A percentile compares a stretch with the other conserved stretches of the same genome.
Evolutionary conservation across 192 early-diverging fungal species (phyloP).

Genomic region (Podila epicladia): DNA sequence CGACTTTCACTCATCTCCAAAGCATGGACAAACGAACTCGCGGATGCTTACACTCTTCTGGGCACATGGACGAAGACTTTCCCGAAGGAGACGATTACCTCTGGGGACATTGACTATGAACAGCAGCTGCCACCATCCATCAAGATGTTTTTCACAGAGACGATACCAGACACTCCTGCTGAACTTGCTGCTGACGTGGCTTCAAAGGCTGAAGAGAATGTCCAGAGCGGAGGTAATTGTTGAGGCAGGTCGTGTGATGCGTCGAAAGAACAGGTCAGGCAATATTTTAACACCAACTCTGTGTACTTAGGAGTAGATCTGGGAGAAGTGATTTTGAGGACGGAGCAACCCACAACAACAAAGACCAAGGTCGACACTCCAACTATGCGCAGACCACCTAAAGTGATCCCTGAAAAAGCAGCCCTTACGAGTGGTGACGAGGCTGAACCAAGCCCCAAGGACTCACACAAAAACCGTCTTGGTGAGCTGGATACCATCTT

Average conservation of each 20-base stretch:
- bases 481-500: slow-evolving; percentile 17
- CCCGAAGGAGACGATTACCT: slow-evolving; percentile 5
- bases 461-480: neutral
- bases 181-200: neutral
- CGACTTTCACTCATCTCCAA: slow-evolving; percentile 36
- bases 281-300: neutral
- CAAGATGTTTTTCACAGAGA: neutral
- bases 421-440: no score
- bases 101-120: slow-evolving; percentile 21
- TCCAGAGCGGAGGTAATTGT: neutral
- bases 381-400: neutral
- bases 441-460: neutral
- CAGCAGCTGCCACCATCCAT: slow-evolving; percentile 26
- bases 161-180: neutral
- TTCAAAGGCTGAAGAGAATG: neutral
- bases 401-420: neutral
- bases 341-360: neutral
- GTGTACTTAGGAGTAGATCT: neutral
- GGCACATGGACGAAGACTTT: slow-evolving; percentile 29
- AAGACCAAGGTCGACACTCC: neutral
- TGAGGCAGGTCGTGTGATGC: no score
- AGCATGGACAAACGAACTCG: slow-evolving; percentile 33
- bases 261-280: no score
- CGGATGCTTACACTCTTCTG: slow-evolving; percentile 26
- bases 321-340: neutral